Evolutionary conservation across 2,329 filamentous ascomycete species (phyloP), one percentile per base, ranked within the genome.

Genomic region (Penicillium sp.): DNA sequence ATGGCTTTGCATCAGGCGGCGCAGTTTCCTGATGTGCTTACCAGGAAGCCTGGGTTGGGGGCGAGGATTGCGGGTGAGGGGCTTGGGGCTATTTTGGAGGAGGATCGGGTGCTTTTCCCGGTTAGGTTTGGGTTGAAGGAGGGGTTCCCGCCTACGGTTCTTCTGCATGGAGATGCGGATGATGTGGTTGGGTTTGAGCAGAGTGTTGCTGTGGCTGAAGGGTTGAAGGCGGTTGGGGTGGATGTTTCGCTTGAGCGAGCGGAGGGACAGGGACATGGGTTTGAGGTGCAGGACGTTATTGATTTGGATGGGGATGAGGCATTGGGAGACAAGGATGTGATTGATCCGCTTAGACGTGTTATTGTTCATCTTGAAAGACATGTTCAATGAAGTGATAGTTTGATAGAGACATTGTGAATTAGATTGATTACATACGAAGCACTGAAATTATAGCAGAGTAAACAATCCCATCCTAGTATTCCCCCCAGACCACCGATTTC

Each of bases 141-240:
- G 17, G 43, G 28, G 1, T 47, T 61, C 9, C 56, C 53, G 31
- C 49, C 58, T n/a, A 53, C 49, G 12, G 45, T 48, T 36, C 31
- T 59, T 16, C n/a, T 61, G 16, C 58, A 59, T 43, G 58, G 58
- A 4, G 46, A 59, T 42, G 16, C 17, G 5, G 56, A 59, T 48
- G 50, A 22, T 5, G 30, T 61, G 31, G 59, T 60, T 25, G 50
- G 26, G 9, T 50, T 22, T 46, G 56, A 62, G 37, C 28, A 61
- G 43, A 47, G 58, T 40, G 33, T 57, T 50, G 38, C 50, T 44
- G 52, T 59, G 44, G 16, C 55, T 42, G 26, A 22, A 4, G 40
- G 38, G 17, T 41, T 54, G 33, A 19, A 44, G 10, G 7, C 4
- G 3, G 11, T 53, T 31, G 55, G 50, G 10, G 37, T 54, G 3